A percentile compares a stretch with the other conserved stretches of the same genome.
Evolutionary conservation across 2,329 filamentous ascomycete species (phyloP).

Genomic region (Teratosphaeria epicoccoides): DNA sequence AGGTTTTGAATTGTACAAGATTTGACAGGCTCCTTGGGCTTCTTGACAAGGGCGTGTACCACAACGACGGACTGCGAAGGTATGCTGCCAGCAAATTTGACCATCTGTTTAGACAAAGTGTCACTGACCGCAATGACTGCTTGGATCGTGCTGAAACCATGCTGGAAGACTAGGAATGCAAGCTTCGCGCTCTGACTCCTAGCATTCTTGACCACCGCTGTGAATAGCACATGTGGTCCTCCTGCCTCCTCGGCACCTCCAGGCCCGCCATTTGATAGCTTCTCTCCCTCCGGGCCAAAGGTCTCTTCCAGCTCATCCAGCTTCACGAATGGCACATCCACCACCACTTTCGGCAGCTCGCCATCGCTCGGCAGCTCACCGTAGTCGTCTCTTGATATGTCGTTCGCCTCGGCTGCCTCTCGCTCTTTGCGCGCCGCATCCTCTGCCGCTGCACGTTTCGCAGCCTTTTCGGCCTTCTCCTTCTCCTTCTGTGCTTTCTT

Average conservation of each 20-base stretch:
- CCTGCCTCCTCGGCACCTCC: constrained; percentile 22
- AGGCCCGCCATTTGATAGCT: not conserved
- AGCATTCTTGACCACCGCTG: constrained; percentile 77
- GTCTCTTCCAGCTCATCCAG: constrained; percentile 54
- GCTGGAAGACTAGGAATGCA: constrained; percentile 76
- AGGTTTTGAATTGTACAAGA: constrained; percentile 68
- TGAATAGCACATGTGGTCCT: constrained; percentile 54
- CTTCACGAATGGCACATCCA: constrained; percentile 51
- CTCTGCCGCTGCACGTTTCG: constrained; percentile 56
- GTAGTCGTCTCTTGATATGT: constrained; percentile 67
- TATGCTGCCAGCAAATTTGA: constrained; percentile 73
- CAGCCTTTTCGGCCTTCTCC: constrained; percentile 67
- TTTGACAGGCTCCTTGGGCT: constrained; percentile 78
- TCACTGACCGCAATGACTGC: constrained; percentile 58
- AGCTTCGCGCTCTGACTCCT: constrained; percentile 85
- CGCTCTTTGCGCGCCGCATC: constrained; percentile 55
- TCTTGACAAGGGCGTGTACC: constrained; percentile 70
- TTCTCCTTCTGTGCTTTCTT: constrained; percentile 87
- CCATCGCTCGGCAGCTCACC: constrained; percentile 51
- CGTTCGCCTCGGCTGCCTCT: constrained; percentile 53
- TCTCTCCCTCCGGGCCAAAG: constrained; percentile 10
- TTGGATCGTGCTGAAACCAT: constrained; percentile 68
- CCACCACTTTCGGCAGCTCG: constrained; percentile 10
- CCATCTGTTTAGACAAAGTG: constrained; percentile 65
- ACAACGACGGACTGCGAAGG: constrained; percentile 63